Evolutionary conservation across 2,329 filamentous ascomycete genomes (phyloP).

Genomic region (Diaporthe sp.): DNA sequence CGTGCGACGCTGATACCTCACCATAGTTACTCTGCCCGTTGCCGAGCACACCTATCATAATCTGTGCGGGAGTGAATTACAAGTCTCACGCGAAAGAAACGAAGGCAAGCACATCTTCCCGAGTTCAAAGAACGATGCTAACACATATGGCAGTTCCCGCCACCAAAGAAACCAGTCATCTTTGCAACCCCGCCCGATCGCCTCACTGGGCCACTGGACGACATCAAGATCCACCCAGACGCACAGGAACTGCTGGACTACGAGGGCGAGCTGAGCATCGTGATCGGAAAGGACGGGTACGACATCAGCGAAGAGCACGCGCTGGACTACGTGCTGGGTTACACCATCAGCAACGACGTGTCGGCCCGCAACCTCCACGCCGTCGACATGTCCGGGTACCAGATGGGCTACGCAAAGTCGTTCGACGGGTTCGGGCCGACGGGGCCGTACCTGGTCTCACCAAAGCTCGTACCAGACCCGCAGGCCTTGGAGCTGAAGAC

Average conservation of each 20-base stretch:
- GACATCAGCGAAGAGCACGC: slow-evolving; percentile 60
- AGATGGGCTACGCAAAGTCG: slow-evolving; percentile 28
- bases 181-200: slow-evolving; percentile 13
- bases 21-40: not conserved
- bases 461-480: not conserved
- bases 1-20: not conserved
- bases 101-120: not conserved
- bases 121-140: not conserved
- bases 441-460: not conserved
- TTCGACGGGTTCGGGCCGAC: slow-evolving; percentile 24
- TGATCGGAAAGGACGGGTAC: slow-evolving; percentile 64
- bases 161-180: slow-evolving; percentile 3
- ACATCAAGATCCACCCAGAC: slow-evolving; percentile 22
- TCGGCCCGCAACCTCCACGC: slow-evolving; percentile 25
- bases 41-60: not conserved
- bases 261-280: slow-evolving; percentile 69
- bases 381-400: not conserved
- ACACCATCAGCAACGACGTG: slow-evolving; percentile 23
- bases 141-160: not conserved
- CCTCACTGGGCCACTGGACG: slow-evolving; percentile 1
- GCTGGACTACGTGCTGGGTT: slow-evolving; percentile 49
- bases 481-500: slow-evolving; percentile 19
- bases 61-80: not conserved
- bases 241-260: slow-evolving; percentile 58
- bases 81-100: not conserved